Conservation (phyloP, 306 rosid species). For the Betula pendula region DNA sequence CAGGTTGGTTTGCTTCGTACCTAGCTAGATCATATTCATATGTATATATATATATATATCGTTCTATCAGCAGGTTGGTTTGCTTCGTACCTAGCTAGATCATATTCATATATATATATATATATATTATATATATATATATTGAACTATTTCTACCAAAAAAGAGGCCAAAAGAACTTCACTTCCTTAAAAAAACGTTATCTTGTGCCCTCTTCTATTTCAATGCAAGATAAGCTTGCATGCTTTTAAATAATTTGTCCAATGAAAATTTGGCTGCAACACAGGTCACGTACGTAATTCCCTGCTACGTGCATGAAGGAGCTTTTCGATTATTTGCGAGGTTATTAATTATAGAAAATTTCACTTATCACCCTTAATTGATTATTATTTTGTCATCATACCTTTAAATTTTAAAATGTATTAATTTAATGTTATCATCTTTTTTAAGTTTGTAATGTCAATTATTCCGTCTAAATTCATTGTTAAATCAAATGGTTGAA, state of each 20-base stretch:
- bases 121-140: no score
- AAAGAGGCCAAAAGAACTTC: not conserved
- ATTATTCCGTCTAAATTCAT: no score
- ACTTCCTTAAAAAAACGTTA: not conserved
- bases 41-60: not conserved
- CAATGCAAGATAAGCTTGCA: not conserved
- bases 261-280: not conserved
- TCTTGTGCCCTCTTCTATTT: not conserved
- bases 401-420: no score
- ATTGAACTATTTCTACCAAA: no score
- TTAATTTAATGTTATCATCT: no score
- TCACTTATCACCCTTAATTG: no score
- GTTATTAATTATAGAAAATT: no score
- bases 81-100: constrained; percentile 2
- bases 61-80: constrained; percentile 75
- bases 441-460: no score
- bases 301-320: no score
- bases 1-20: constrained; percentile 54
- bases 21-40: not conserved
- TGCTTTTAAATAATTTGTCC: not conserved
- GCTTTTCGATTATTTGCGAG: no score
- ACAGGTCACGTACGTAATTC: not conserved
- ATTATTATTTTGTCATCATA: no score
- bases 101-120: not conserved
- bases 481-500: no score